Percentiles rank a stretch among this genome's conserved stretches.
phyloP scores from a whole-genome alignment of 2,329 filamentous ascomycete genomes.

The Didymella pomorum region DNA sequence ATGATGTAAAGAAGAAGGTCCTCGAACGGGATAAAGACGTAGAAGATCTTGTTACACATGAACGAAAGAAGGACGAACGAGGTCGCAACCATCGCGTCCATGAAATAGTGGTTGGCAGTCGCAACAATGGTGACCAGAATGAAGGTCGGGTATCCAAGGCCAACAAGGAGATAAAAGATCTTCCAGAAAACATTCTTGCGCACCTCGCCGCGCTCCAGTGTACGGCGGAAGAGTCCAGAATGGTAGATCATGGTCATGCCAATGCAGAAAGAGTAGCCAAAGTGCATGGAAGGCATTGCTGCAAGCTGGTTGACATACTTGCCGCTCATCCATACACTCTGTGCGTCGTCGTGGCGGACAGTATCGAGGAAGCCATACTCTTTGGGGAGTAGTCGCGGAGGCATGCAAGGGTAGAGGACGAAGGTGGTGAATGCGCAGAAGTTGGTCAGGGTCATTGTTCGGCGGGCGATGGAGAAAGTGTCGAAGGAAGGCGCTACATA shows the following conservation, averaged over 20 bases:
- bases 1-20: slow-evolving; percentile 59
- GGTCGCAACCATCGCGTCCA: slow-evolving; percentile 62
- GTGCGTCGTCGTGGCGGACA: slow-evolving; percentile 57
- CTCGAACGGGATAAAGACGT: slow-evolving; percentile 61
- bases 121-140: slow-evolving; percentile 67
- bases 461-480: slow-evolving; percentile 55
- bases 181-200: slow-evolving; percentile 54
- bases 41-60: slow-evolving; percentile 59
- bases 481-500: slow-evolving; percentile 62
- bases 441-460: slow-evolving; percentile 61
- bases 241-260: slow-evolving; percentile 63
- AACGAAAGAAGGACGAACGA: slow-evolving; percentile 59
- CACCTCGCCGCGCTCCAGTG: slow-evolving; percentile 53
- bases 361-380: slow-evolving; percentile 58
- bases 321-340: slow-evolving; percentile 57
- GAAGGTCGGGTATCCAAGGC: slow-evolving; percentile 61
- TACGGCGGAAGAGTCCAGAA: slow-evolving; percentile 57
- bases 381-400: slow-evolving; percentile 56
- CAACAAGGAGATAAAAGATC: slow-evolving; percentile 56
- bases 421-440: slow-evolving; percentile 62
- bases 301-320: slow-evolving; percentile 58
- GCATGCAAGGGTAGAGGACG: slow-evolving; percentile 63
- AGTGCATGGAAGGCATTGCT: slow-evolving; percentile 62
- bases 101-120: slow-evolving; percentile 69
- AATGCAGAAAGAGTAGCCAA: slow-evolving; percentile 64